A percentile compares a stretch with the other conserved stretches of the same genome.
phyloP scores from a whole-genome alignment of 306 rosid species.

The Lathyrus tuberosus region DNA sequence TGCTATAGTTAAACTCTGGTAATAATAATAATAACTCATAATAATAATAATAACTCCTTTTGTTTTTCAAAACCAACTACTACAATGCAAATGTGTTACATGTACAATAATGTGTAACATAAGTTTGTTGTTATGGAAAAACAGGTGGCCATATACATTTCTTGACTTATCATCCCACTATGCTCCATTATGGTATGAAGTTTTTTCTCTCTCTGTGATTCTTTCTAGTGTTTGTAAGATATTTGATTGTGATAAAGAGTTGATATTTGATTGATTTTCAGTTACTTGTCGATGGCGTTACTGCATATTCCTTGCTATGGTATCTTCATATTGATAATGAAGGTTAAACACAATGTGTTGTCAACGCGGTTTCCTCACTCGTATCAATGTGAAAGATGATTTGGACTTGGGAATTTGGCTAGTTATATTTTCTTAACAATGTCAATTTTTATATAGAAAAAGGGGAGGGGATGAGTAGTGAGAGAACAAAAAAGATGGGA shows the following conservation, averaged over 20 bases:
- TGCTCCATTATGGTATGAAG: slow-evolving; percentile 79
- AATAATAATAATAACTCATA: too few relatives aligned
- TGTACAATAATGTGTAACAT: too few relatives aligned
- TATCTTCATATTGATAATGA: slow-evolving; percentile 71
- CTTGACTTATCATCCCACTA: slow-evolving; percentile 84
- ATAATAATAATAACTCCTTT: not conserved
- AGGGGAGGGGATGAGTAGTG: not conserved
- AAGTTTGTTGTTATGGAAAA: slow-evolving; percentile 30
- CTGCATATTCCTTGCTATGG: slow-evolving; percentile 96
- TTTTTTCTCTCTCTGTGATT: not conserved
- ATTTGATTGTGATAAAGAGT: slow-evolving; percentile 13
- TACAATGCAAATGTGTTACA: slow-evolving; percentile 16
- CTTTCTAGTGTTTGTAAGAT: not conserved
- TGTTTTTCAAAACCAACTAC: not conserved
- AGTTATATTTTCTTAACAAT: slow-evolving; percentile 34
- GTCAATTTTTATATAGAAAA: slow-evolving; percentile 35
- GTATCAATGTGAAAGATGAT: slow-evolving; percentile 58
- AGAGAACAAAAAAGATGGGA: not conserved
- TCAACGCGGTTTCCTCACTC: slow-evolving; percentile 68
- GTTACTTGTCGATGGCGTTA: slow-evolving; percentile 84
- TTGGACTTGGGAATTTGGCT: slow-evolving; percentile 9
- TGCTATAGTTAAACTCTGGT: slow-evolving; percentile 79
- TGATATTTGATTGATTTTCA: slow-evolving; percentile 39
- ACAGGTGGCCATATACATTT: slow-evolving; percentile 99
- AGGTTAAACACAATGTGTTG: slow-evolving; percentile 70